A percentile compares a stretch with the other conserved stretches of the same genome.
Conservation (phyloP, 2,329 filamentous ascomycete genomes). For the Pseudocercospora cruenta region DNA sequence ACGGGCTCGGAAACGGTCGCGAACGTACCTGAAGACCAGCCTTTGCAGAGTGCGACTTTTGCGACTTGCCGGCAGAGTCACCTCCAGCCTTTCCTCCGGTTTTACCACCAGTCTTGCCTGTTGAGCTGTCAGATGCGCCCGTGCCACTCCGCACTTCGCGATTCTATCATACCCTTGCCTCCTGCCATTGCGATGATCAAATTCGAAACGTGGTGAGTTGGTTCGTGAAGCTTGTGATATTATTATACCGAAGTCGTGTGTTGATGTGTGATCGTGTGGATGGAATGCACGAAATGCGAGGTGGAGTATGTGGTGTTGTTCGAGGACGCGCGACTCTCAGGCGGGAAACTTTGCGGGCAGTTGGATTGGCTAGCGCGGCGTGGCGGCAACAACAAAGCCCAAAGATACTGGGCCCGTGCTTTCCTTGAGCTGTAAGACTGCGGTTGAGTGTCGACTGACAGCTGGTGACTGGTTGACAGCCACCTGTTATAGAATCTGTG, state of each 20-base stretch:
- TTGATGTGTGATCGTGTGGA: conserved; percentile 14
- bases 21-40: conserved; percentile 87
- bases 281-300: conserved; percentile 15
- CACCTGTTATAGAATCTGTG: background rate
- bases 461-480: background rate
- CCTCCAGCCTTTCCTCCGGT: conserved; percentile 76
- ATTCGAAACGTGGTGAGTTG: background rate
- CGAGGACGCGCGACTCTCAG: conserved; percentile 14
- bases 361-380: conserved; percentile 1
- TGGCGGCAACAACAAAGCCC: background rate
- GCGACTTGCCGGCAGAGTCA: conserved; percentile 78
- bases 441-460: background rate
- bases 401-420: conserved; percentile 1
- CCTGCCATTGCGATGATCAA: conserved; percentile 63
- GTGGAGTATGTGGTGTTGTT: conserved; percentile 17
- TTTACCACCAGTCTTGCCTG: conserved; percentile 75
- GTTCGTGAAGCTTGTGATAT: conserved; percentile 14
- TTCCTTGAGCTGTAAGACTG: background rate
- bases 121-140: conserved; percentile 36
- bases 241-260: conserved; percentile 6
- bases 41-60: conserved; percentile 91
- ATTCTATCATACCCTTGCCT: conserved; percentile 82
- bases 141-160: conserved; percentile 22
- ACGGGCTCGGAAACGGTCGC: background rate
- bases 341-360: conserved; percentile 6